A percentile compares a stretch with the other conserved stretches of the same genome.
These are phyloP conservation scores for Cladophialophora yegresii DNA, from an alignment of 2,329 filamentous ascomycete species.

Conservation along the genomic window DNA sequence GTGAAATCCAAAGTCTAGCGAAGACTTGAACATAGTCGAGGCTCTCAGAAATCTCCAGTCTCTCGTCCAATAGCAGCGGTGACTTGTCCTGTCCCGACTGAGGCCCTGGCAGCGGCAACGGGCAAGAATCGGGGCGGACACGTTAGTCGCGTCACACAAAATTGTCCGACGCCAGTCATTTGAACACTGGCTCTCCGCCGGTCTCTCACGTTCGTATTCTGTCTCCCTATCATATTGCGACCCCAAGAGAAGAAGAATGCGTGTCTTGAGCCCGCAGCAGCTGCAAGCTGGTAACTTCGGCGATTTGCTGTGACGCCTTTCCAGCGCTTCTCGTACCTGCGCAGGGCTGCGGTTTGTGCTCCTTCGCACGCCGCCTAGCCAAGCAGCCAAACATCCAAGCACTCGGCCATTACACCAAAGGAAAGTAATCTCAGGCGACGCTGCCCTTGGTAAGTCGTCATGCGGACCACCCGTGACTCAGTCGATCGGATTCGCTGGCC, in stretches of 20 bases:
- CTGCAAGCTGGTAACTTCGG: background rate
- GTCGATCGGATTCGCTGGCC: constrained; percentile 1
- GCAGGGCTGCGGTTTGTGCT: background rate
- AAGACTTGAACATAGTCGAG: background rate
- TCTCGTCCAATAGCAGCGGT: background rate
- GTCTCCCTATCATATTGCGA: constrained; percentile 2
- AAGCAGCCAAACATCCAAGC: background rate
- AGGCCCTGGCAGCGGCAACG: background rate
- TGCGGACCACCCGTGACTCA: background rate
- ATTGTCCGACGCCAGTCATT: background rate
- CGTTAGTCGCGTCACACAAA: background rate
- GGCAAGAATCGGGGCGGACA: background rate
- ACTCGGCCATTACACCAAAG: background rate
- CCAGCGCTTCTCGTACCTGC: background rate
- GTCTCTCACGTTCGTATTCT: background rate
- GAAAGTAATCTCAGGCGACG: background rate
- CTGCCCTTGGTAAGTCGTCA: background rate
- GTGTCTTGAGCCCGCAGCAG: background rate
- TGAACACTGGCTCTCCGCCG: background rate
- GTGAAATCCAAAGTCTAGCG: too few species aligned
- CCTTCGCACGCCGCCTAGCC: background rate
- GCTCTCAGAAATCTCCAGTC: background rate
- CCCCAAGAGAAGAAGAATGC: background rate
- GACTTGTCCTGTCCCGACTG: background rate
- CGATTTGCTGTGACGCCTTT: background rate